Base-by-base conservation (phyloP, 495 filamentous ascomycete genomes). In the Penicillium ucsense region DNA sequence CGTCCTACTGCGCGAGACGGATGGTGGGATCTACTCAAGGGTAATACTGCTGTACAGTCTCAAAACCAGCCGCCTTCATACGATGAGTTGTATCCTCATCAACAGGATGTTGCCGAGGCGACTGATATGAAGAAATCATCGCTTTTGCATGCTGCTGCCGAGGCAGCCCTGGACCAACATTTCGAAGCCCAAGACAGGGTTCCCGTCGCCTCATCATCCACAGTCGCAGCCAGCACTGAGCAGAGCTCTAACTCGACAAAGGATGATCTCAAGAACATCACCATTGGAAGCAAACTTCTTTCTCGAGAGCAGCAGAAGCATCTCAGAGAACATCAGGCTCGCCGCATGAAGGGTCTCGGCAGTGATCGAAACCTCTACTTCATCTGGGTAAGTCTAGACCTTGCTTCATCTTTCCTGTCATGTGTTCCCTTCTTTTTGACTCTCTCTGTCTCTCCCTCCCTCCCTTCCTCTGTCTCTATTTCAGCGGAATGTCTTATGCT, bases 281-380 rank as follows among this genome's bases (percentile, higher is more conserved):
- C 66, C 33, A 72, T 74, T 43, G 66, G 71, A 36, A 53, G 64
- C 38, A 75, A 67, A 46, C 53, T 70, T 31, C 67, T 76, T 39
- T 89, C 85, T 4, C 77, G 76, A 45, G 81, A 88, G 57, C 83
- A 90, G 56, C 83, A 86, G 61, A 83, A 84, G 51, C 79, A 84
- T 51, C 72, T 89, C 33, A 66, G 82, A 42, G 73, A 80, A 40
- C 84, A 83, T 41, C 85, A 89, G 61, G 83, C 82, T 32, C 73
- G 76, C 50, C 85, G 83, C 55, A 78, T 89, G 61, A 89, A 89
- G 74, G 77, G 75, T 50, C 67, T 89, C 35, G 78, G 76, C 37
- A 82, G 76, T 51, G 88, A 94, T 60, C 75, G 83, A 54, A 89
- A 88, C 61, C 71, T 94, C 37, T 91, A 85, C 67, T 85, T 89